Conservation (phyloP, 805 yeast genomes). For the Saturnispora bothae region DNA sequence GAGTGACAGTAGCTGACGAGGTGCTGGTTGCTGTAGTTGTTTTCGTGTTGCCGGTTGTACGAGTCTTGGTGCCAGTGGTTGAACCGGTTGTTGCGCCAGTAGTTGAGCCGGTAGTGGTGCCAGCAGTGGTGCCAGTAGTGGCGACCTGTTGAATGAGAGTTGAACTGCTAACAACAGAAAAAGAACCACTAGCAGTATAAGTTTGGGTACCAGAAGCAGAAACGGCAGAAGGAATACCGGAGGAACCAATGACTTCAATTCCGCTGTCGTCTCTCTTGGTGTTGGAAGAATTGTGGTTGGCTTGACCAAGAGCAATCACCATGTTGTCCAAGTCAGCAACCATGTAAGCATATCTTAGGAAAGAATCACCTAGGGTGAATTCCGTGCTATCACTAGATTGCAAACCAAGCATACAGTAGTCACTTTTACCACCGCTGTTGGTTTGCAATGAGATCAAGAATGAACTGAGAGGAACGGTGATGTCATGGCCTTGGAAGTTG, state of each 20-base stretch:
- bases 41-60: no score
- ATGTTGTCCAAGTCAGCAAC: slow-evolving; percentile 44
- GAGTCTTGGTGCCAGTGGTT: no score
- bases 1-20: slow-evolving; percentile 1
- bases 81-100: no score
- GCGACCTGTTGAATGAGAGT: no score
- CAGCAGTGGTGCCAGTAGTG: no score
- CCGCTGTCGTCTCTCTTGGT: background rate
- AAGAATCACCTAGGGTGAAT: slow-evolving; percentile 43
- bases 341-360: slow-evolving; percentile 41
- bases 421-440: slow-evolving; percentile 17
- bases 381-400: slow-evolving; percentile 24
- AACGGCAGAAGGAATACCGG: background rate
- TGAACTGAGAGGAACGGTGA: slow-evolving; percentile 37
- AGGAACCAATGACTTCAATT: background rate
- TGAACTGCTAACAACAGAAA: no score
- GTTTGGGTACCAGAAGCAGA: background rate
- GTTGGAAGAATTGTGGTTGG: slow-evolving; percentile 4
- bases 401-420: slow-evolving; percentile 37
- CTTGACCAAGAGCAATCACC: slow-evolving; percentile 34
- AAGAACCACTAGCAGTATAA: background rate
- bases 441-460: slow-evolving; percentile 17
- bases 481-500: slow-evolving; percentile 46
- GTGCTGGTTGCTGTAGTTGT: background rate
- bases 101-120: no score